Conservation (phyloP, 768 basidiomycete genomes). For the Tubosaeta sp. region DNA sequence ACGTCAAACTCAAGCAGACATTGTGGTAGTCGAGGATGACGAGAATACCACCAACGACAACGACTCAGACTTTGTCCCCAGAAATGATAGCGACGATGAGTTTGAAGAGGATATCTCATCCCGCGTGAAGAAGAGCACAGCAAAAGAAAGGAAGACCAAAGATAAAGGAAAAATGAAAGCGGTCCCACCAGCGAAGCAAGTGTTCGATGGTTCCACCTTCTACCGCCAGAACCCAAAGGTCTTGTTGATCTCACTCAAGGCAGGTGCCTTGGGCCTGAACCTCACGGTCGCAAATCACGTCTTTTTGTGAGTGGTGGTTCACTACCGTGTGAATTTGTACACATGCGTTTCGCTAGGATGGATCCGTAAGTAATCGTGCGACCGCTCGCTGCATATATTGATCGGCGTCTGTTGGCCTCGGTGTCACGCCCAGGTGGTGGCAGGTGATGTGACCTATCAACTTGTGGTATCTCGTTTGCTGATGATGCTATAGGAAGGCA, state of each 20-base stretch:
- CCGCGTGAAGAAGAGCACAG: conserved; percentile 29
- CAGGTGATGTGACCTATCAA: conserved; percentile 39
- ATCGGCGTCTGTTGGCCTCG: conserved; percentile 4
- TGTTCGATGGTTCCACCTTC: conserved; percentile 20
- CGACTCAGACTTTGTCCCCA: conserved; percentile 35
- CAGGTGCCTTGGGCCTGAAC: conserved; percentile 83
- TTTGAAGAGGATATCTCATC: conserved; percentile 29
- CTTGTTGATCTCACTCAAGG: conserved; percentile 85
- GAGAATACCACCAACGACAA: conserved; percentile 22
- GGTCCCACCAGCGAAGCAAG: conserved; percentile 9
- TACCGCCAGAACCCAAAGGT: conserved; percentile 58
- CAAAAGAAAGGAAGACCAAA: conserved; percentile 38
- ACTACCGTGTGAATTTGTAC: neutral
- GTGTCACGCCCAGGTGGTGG: conserved; percentile 58
- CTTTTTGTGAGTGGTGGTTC: conserved; percentile 52
- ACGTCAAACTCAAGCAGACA: conserved; percentile 6
- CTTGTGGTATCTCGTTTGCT: conserved; percentile 6
- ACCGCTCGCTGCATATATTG: conserved; percentile 8
- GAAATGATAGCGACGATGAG: conserved; percentile 27
- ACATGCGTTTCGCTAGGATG: conserved; percentile 48
- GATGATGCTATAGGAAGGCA: conserved; percentile 53
- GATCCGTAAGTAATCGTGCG: conserved; percentile 60
- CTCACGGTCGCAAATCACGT: conserved; percentile 88
- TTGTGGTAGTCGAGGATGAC: conserved; percentile 7
- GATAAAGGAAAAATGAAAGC: conserved; percentile 30